phyloP scores from a whole-genome alignment of 768 basidiomycete species.

The Mycena olivaceomarginata region DNA sequence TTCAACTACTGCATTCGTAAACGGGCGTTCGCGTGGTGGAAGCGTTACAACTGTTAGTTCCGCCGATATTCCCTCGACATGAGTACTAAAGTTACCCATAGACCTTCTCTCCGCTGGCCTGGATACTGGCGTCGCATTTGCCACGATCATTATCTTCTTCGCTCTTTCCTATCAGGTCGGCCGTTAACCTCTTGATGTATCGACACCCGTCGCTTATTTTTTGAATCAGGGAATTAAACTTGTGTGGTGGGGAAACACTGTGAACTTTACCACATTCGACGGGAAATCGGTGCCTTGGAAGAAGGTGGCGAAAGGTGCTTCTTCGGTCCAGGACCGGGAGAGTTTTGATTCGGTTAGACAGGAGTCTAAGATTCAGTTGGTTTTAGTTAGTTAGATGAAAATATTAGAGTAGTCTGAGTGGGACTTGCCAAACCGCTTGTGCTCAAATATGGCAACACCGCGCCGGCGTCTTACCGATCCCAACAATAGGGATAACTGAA shows the following conservation, averaged over 20 bases:
- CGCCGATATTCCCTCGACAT: neutral
- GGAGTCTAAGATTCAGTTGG: neutral
- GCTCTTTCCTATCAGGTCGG: constrained; percentile 19
- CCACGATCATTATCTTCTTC: constrained; percentile 31
- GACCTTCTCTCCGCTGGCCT: constrained; percentile 22
- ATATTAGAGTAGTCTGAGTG: too few relatives aligned
- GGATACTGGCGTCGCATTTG: constrained; percentile 29
- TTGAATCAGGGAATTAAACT: constrained; percentile 12
- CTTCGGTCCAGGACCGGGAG: constrained; percentile 31
- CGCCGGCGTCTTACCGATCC: too few relatives aligned
- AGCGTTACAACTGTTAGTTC: constrained; percentile 29
- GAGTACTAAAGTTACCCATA: neutral
- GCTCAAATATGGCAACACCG: too few relatives aligned
- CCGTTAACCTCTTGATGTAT: too few relatives aligned
- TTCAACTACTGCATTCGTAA: constrained; percentile 35
- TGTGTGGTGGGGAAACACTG: constrained; percentile 28
- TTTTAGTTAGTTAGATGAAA: too few relatives aligned
- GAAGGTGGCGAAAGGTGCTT: constrained; percentile 13
- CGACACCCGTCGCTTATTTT: too few relatives aligned
- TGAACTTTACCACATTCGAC: constrained; percentile 21
- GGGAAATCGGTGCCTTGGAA: constrained; percentile 24
- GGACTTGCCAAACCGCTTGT: too few relatives aligned
- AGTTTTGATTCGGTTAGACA: constrained; percentile 4
- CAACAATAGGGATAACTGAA: too few relatives aligned
- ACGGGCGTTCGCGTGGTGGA: constrained; percentile 28